A percentile compares a stretch with the other conserved stretches of the same genome.
Conservation (phyloP, 1,284 basidiomycete genomes). For the Boletus sp. region DNA sequence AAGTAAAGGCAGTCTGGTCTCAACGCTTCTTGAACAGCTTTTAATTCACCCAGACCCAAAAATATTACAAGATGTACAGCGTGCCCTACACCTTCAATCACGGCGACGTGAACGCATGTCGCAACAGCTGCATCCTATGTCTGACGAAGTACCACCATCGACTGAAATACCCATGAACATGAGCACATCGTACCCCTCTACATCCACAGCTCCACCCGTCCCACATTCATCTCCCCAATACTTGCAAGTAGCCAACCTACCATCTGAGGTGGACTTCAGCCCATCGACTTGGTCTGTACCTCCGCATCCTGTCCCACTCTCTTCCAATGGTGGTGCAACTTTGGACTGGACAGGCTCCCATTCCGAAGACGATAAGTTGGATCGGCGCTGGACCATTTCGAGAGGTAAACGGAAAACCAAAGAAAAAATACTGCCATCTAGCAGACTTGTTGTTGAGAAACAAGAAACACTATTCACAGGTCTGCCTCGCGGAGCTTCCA, state of each 20-base stretch:
- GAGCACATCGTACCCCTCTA: slow-evolving; percentile 41
- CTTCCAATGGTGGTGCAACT: slow-evolving; percentile 65
- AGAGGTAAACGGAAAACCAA: slow-evolving; percentile 62
- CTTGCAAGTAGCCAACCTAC: slow-evolving; percentile 30
- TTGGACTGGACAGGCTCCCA: slow-evolving; percentile 65
- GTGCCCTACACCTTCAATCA: slow-evolving; percentile 69
- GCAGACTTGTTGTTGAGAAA: slow-evolving; percentile 49
- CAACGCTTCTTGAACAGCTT: slow-evolving; percentile 16
- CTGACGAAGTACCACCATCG: slow-evolving; percentile 30
- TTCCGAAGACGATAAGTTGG: slow-evolving; percentile 57
- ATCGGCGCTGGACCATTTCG: slow-evolving; percentile 64
- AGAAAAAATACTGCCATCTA: slow-evolving; percentile 51
- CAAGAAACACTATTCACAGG: slow-evolving; percentile 55
- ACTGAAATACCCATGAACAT: slow-evolving; percentile 27
- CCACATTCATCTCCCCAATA: slow-evolving; percentile 41
- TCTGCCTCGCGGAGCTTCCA: slow-evolving; percentile 30
- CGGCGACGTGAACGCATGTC: slow-evolving; percentile 63
- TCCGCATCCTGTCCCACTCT: slow-evolving; percentile 62
- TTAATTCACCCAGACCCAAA: slow-evolving; percentile 56
- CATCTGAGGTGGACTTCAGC: slow-evolving; percentile 69
- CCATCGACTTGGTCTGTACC: slow-evolving; percentile 56
- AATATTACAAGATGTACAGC: slow-evolving; percentile 75
- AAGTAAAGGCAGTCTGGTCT: slow-evolving; percentile 33
- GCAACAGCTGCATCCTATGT: slow-evolving; percentile 41
- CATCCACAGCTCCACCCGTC: slow-evolving; percentile 31